Evolutionary conservation across 2,329 filamentous ascomycete genomes (phyloP).

Genomic region (Neofusicoccum umdonicola): DNA sequence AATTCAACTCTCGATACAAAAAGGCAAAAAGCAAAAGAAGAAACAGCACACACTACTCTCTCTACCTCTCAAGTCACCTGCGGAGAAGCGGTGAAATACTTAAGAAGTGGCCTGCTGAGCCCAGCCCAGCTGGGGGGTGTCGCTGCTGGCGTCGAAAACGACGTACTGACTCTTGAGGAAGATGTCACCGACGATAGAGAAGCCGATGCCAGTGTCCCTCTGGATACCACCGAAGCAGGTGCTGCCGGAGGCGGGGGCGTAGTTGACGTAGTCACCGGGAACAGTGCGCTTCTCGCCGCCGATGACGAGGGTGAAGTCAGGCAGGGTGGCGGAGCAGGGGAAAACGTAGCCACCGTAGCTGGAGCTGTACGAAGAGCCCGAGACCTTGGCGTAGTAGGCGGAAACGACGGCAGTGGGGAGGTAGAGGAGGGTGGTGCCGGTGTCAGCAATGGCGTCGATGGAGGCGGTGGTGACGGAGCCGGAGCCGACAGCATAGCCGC

Average conservation of each 20-base stretch:
- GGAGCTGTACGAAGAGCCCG: slow-evolving; percentile 50
- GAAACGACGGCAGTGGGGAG: slow-evolving; percentile 53
- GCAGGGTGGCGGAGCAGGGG: slow-evolving; percentile 51
- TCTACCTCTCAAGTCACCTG: neutral
- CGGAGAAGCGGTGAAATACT: neutral
- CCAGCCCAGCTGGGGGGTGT: slow-evolving; percentile 38
- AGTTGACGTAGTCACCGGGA: slow-evolving; percentile 58
- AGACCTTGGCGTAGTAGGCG: slow-evolving; percentile 60
- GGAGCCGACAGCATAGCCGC: slow-evolving; percentile 56
- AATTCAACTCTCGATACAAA: too few relatives aligned
- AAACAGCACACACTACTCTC: neutral
- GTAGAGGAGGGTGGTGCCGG: slow-evolving; percentile 66
- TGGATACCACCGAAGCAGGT: slow-evolving; percentile 77
- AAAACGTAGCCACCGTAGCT: slow-evolving; percentile 56
- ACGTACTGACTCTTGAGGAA: slow-evolving; percentile 76
- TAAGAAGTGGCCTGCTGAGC: slow-evolving; percentile 21
- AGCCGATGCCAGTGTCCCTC: slow-evolving; percentile 53
- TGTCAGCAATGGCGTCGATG: slow-evolving; percentile 64
- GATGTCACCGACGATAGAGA: slow-evolving; percentile 73
- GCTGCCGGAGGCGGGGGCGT: slow-evolving; percentile 42
- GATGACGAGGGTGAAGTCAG: slow-evolving; percentile 55
- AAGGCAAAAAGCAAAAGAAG: neutral
- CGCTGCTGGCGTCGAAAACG: slow-evolving; percentile 60
- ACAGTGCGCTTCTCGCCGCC: slow-evolving; percentile 50
- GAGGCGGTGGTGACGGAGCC: slow-evolving; percentile 35